Conservation (phyloP, 352 stramenopile genomes). For the Phytophthora citricola region DNA sequence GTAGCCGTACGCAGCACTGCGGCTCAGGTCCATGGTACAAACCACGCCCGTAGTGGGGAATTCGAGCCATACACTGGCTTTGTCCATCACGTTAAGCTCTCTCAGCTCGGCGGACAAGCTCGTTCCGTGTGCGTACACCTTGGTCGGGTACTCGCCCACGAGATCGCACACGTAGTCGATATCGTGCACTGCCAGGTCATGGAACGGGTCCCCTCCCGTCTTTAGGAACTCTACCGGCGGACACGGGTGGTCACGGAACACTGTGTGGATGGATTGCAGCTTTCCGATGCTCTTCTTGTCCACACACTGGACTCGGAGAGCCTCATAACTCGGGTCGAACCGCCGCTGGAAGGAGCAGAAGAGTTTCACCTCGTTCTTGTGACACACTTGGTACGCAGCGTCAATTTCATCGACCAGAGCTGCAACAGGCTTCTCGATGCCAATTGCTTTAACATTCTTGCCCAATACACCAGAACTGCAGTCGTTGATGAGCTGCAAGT, state of each 20-base stretch:
- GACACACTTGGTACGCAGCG: conserved; percentile 57
- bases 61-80: conserved; percentile 84
- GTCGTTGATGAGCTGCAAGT: conserved; percentile 59
- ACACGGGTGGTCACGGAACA: conserved; percentile 92
- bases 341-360: conserved; percentile 93
- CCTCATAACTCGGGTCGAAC: conserved; percentile 91
- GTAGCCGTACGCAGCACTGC: conserved; percentile 90
- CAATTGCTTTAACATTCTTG: conserved; percentile 50
- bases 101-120: conserved; percentile 76
- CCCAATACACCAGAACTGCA: conserved; percentile 27
- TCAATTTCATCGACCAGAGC: conserved; percentile 68
- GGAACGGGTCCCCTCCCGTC: conserved; percentile 89
- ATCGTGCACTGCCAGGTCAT: conserved; percentile 92
- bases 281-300: conserved; percentile 63
- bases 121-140: conserved; percentile 86
- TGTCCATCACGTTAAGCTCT: conserved; percentile 80
- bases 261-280: conserved; percentile 83
- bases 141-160: conserved; percentile 76
- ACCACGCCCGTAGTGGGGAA: conserved; percentile 72
- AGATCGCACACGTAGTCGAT: conserved; percentile 91
- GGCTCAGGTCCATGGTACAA: conserved; percentile 91
- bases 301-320: conserved; percentile 50
- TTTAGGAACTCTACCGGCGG: conserved; percentile 91
- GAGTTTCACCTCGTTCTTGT: conserved; percentile 62
- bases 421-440: conserved; percentile 81